phyloP scores from a whole-genome alignment of 192 early-diverging fungal species.

The Backusella sp. region DNA sequence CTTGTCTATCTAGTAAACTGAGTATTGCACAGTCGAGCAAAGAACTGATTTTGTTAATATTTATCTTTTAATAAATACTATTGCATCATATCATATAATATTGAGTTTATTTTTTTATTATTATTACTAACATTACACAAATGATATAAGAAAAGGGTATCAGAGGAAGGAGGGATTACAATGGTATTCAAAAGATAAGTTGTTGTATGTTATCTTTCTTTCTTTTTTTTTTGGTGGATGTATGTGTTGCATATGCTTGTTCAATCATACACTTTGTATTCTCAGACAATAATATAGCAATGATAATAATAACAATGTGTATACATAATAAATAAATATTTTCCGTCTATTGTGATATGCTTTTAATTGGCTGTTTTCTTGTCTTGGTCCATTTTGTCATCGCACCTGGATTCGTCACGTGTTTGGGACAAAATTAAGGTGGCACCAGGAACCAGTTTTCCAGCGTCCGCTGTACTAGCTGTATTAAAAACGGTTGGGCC shows the following conservation, averaged over 20 bases:
- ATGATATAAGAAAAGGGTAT: not conserved
- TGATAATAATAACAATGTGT: not conserved
- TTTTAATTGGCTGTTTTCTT: not conserved
- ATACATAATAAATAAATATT: not conserved
- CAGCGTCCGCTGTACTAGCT: not conserved
- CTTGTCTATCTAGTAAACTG: too few relatives aligned
- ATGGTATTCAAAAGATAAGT: not conserved
- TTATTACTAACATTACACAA: not conserved
- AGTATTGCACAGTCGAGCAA: too few relatives aligned
- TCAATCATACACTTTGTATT: not conserved
- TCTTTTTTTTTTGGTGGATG: not conserved
- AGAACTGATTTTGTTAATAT: too few relatives aligned
- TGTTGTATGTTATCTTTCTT: not conserved
- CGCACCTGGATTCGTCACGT: not conserved
- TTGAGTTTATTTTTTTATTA: too few relatives aligned
- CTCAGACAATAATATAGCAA: not conserved
- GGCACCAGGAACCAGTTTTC: slow-evolving; percentile 1
- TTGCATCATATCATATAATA: too few relatives aligned
- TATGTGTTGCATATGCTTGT: not conserved
- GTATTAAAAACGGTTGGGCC: not conserved
- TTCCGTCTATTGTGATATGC: not conserved
- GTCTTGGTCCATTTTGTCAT: not conserved
- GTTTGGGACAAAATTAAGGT: not conserved
- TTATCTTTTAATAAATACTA: too few relatives aligned
- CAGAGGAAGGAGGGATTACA: not conserved